phyloP scores from a whole-genome alignment of 345 rosid species.

The Balakata baccata region DNA sequence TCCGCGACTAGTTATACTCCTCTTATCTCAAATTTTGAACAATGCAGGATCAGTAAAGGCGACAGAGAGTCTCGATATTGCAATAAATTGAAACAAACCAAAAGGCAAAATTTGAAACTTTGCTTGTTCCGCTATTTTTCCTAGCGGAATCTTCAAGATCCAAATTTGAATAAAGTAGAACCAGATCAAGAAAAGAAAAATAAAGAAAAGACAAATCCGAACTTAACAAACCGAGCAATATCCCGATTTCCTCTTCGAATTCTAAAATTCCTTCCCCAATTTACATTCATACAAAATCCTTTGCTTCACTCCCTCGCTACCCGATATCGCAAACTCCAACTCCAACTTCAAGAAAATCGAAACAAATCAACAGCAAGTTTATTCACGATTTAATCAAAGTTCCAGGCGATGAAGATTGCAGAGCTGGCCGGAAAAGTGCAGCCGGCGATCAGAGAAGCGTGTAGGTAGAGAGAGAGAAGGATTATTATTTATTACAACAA shows the following conservation, averaged over 20 bases:
- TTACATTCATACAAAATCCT: background rate
- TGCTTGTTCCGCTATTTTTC: background rate
- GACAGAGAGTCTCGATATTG: background rate
- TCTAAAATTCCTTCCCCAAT: slow-evolving; percentile 1
- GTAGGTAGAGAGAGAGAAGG: background rate
- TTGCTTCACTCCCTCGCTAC: background rate
- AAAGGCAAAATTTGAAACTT: background rate
- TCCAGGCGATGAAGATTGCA: background rate
- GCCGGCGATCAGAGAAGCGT: slow-evolving; percentile 16
- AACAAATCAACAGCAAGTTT: background rate
- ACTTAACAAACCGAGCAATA: background rate
- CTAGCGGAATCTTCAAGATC: slow-evolving; percentile 29
- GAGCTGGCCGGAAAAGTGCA: slow-evolving; percentile 11
- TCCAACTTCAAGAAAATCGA: slow-evolving; percentile 4
- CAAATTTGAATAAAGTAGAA: slow-evolving; percentile 13
- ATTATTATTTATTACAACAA: background rate
- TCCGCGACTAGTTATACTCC: background rate
- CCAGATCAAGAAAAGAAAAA: slow-evolving; percentile 1
- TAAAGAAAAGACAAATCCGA: background rate
- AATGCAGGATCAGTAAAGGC: slow-evolving; percentile 30
- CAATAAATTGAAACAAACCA: background rate
- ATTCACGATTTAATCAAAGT: slow-evolving; percentile 9
- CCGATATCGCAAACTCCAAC: background rate
- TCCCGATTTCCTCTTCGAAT: background rate
- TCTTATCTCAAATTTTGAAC: slow-evolving; percentile 8